These are phyloP conservation scores for Boechera stricta DNA, from an alignment of 345 rosid genomes.

Conservation along the genomic window DNA sequence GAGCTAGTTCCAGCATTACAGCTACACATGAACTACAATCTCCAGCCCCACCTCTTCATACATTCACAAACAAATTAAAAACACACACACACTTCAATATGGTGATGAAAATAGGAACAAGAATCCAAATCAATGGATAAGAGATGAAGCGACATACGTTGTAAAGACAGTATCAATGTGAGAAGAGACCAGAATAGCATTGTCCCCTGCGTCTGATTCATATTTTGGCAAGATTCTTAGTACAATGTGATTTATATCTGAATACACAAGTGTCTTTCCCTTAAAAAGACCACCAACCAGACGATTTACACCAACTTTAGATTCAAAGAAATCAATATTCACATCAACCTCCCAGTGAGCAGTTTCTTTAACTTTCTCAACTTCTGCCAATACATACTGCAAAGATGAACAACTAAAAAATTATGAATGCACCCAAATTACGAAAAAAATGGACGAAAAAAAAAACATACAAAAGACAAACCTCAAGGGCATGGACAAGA, in stretches of 20 bases:
- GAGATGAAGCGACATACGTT: conserved; percentile 61
- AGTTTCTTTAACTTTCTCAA: conserved; percentile 60
- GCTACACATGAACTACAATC: conserved; percentile 96
- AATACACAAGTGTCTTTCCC: conserved; percentile 85
- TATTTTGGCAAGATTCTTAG: conserved; percentile 80
- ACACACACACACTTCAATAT: not conserved
- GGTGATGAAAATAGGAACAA: not conserved
- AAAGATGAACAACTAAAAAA: conserved; percentile 36
- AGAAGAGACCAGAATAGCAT: conserved; percentile 86
- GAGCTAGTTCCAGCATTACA: conserved; percentile 97
- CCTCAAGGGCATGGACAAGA: conserved; percentile 78
- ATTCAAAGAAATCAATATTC: conserved; percentile 76
- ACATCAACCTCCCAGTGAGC: conserved; percentile 91
- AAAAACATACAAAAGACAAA: conserved; percentile 23
- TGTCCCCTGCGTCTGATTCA: conserved; percentile 72
- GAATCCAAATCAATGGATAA: not conserved
- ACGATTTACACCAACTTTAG: conserved; percentile 68
- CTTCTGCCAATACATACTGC: conserved; percentile 82
- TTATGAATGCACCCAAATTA: not conserved
- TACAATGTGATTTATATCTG: conserved; percentile 75
- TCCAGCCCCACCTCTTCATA: conserved; percentile 91
- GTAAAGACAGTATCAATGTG: conserved; percentile 94
- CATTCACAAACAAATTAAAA: conserved; percentile 19
- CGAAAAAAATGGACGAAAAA: not conserved
- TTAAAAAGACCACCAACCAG: conserved; percentile 66